Evolutionary conservation across 768 basidiomycete species (phyloP).

Genomic region (Amanita subjunquillea): DNA sequence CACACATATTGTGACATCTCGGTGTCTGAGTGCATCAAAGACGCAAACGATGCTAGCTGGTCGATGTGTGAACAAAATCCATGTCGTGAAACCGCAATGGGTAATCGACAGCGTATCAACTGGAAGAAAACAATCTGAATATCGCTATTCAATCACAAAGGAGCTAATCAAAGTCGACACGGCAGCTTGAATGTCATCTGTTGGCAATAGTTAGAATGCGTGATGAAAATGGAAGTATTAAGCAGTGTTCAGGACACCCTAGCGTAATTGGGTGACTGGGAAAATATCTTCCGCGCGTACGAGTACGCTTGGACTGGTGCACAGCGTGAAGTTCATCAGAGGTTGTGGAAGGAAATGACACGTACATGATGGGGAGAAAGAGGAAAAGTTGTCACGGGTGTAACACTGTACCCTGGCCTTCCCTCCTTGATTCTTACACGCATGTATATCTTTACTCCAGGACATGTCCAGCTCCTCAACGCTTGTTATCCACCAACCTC

Average conservation of each 20-base stretch:
- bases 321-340: constrained; percentile 42
- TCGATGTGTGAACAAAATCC: constrained; percentile 35
- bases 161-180: neutral
- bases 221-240: constrained; percentile 2
- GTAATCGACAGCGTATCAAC: constrained; percentile 53
- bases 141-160: constrained; percentile 34
- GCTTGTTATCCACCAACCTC: constrained; percentile 82
- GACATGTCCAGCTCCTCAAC: constrained; percentile 75
- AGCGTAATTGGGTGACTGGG: constrained; percentile 42
- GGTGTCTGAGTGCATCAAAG: constrained; percentile 61
- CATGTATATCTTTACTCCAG: constrained; percentile 75
- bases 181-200: neutral
- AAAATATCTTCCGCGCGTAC: constrained; percentile 33
- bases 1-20: constrained; percentile 75
- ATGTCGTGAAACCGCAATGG: constrained; percentile 73
- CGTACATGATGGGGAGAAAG: constrained; percentile 7
- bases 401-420: constrained; percentile 2
- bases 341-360: constrained; percentile 13
- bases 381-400: neutral
- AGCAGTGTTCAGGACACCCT: constrained; percentile 32
- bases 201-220: neutral
- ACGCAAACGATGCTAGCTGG: constrained; percentile 51
- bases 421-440: constrained; percentile 4
- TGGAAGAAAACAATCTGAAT: constrained; percentile 53
- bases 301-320: constrained; percentile 46